Evolutionary conservation across 2,329 filamentous ascomycete species (phyloP), one percentile per base, ranked within the genome.

Genomic region (Fusarium sp.): DNA sequence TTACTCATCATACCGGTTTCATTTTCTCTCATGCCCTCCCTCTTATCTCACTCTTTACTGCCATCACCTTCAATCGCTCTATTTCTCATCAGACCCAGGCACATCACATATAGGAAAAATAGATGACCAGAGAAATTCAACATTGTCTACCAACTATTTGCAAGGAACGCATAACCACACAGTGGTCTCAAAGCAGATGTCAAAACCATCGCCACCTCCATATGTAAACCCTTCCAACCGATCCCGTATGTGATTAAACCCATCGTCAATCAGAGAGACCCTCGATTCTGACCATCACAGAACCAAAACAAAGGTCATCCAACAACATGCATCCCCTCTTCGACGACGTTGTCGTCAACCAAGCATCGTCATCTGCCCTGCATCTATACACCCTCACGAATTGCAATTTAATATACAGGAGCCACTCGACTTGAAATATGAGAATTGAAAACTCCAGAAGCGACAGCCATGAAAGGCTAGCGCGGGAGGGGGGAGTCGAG

Each of bases 321-420:
- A 52, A 41, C 37, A 30, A 50, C 18, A 68, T 62, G 60, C 37
- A 45, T 48, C 30, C 39, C 27, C 61, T 25, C 61, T 57, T 27
- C 35, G 45, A 62, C 35, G 34, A 63, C 56, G 57, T 64, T 41
- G 57, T 61, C 64, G 20, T 34, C 16, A 54, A 25, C 61, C 32
- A 43, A 18, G 37, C n/a, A 52, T 41, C 41, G 34, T 58, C 20
- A 52, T 35, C 48, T 27, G 37, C 32, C 58, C 9, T 27, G 14
- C 30, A 58, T 70, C 52, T n/a, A 62, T 58, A n/a, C 43, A 45
- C n/a, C 54, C 39, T 43, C 35, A 61, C 54, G 23, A 27, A 30
- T 66, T 54, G 61, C 62, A 72, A 54, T 72, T 72, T 74, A 75
- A 75, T 75, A 75, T 75, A 74, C 72, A 70, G 68, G 56, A 68